Percentiles rank a stretch among this genome's conserved stretches.
phyloP scores from a whole-genome alignment of 495 filamentous ascomycete species.

The Cladorrhinum samala region DNA sequence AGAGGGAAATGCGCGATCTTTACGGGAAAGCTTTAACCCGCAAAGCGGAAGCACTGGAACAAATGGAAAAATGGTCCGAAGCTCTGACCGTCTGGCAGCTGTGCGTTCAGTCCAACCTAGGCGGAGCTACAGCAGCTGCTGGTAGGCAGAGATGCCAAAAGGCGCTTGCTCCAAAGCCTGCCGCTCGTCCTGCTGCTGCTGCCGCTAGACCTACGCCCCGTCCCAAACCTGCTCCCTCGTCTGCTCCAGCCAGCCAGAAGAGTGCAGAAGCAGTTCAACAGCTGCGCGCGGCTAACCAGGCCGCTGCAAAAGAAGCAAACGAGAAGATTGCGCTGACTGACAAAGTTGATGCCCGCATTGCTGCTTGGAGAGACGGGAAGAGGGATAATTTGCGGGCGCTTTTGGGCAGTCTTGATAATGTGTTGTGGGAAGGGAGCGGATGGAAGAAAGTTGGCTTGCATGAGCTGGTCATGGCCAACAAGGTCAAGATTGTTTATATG shows the following conservation, averaged over 20 bases:
- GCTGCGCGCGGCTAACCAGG: conserved; percentile 74
- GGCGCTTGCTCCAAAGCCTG: conserved; percentile 58
- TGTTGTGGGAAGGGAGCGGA: conserved; percentile 84
- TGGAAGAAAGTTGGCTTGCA: conserved; percentile 97
- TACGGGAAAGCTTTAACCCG: conserved; percentile 88
- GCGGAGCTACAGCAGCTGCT: conserved; percentile 73
- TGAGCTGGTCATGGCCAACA: conserved; percentile 80
- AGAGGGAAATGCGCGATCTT: conserved; percentile 86
- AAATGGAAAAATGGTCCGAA: conserved; percentile 89
- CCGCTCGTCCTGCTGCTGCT: conserved; percentile 18
- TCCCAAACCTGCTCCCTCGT: conserved; percentile 22
- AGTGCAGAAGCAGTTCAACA: conserved; percentile 64
- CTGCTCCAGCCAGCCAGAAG: conserved; percentile 21
- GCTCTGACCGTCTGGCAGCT: conserved; percentile 72
- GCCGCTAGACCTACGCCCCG: conserved; percentile 47
- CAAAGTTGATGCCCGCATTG: conserved; percentile 68
- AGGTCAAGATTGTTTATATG: conserved; percentile 97
- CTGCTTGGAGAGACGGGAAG: conserved; percentile 79
- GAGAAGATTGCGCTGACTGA: conserved; percentile 89
- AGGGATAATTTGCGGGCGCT: conserved; percentile 87
- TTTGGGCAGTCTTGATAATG: conserved; percentile 77
- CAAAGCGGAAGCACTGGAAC: conserved; percentile 92
- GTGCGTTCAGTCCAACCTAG: conserved; percentile 77
- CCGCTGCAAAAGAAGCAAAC: conserved; percentile 75
- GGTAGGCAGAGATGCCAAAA: conserved; percentile 89